phyloP scores from a whole-genome alignment of 2,329 filamentous ascomycete genomes.

The Akanthomyces muscarius region DNA sequence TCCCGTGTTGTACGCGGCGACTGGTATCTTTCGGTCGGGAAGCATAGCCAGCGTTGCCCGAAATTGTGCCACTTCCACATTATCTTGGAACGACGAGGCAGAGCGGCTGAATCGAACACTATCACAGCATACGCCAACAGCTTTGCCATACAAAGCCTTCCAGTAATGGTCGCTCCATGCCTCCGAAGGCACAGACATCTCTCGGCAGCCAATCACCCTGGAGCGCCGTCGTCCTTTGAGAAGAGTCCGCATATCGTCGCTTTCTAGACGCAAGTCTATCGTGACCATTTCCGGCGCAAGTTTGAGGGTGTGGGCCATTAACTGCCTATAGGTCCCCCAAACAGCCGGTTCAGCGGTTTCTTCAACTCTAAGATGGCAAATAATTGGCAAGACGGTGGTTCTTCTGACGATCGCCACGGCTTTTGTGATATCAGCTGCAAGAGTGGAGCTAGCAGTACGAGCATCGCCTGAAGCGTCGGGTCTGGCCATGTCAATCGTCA shows the following conservation, averaged over 20 bases:
- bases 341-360: constrained; percentile 21
- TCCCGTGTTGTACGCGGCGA: constrained; percentile 64
- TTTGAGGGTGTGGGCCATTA: constrained; percentile 56
- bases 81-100: constrained; percentile 55
- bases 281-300: constrained; percentile 61
- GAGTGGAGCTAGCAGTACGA: not conserved
- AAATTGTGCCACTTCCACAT: constrained; percentile 56
- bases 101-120: constrained; percentile 58
- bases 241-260: constrained; percentile 47
- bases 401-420: constrained; percentile 43
- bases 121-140: constrained; percentile 55
- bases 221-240: constrained; percentile 49
- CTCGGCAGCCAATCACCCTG: constrained; percentile 58
- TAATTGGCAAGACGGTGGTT: constrained; percentile 53
- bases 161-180: constrained; percentile 56
- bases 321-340: constrained; percentile 45
- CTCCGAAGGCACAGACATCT: constrained; percentile 36
- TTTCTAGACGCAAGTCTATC: constrained; percentile 56
- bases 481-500: not conserved
- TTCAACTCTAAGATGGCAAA: constrained; percentile 41
- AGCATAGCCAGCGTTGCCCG: constrained; percentile 45
- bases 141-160: constrained; percentile 54
- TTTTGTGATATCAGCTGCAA: not conserved
- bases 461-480: not conserved
- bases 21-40: constrained; percentile 41